Evolutionary conservation across 1,139 yeast species (phyloP), one percentile per base, ranked within the genome.

Genomic region (Saccharomyces hybrid): DNA sequence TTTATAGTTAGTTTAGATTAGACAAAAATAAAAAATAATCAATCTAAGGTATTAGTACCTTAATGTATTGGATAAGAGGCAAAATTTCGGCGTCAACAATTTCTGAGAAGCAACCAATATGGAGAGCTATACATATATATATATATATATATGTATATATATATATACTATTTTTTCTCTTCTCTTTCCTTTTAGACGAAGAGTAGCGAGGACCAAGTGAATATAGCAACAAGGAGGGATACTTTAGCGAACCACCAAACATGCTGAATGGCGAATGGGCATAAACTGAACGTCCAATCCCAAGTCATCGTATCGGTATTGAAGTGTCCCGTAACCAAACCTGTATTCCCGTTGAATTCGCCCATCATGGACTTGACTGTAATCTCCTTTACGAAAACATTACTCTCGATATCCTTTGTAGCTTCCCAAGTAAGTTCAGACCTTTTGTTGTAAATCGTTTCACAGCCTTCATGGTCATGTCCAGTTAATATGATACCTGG

Each of bases 341-440:
- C 99, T 1, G 93, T 81, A 64, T 87, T 88, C 2, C 99, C 99
- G 54, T 85, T 87, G 65, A 77, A 93, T 67, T 91, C 97, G 11
- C 98, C 99, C 99, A 93, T 93, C 84, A 91, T 87, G 38, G 97
- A 82, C 55, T 90, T 76, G 11, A 93, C 97, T 0, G 96, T 95
- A 52, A 88, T 75, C 70, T 93, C 99, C 53, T 84, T 76, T 11
- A 91, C 73, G 26, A 78, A 73, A 19, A 56, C 48, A 2, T 68
- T 59, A 12, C 60, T 57, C 14, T 52, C 16, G 5, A 61, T 59
- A 2, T 61, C 61, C 56, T 76, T 78, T 2, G 84, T 75, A 0
- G 91, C 88, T 4, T 69, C 76, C 91, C 93, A 86, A 7, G 63
- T 59, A 9, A 65, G 64, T 6, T 72, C 73, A 5, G 63, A 58